Base-by-base conservation (phyloP, 306 rosid species). In the Malus asiatica region DNA sequence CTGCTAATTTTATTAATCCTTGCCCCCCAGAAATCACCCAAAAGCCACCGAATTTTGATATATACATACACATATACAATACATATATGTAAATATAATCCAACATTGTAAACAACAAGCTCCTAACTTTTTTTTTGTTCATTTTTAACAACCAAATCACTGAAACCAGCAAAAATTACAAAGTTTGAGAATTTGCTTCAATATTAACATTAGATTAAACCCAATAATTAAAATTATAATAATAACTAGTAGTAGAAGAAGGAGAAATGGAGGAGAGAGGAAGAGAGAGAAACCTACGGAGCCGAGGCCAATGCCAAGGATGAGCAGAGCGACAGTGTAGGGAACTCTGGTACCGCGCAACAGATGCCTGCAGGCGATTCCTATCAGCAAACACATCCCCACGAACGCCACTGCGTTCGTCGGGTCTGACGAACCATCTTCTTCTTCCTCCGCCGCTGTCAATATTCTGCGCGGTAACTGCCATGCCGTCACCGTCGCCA, bases 331-430 rank as follows among this genome's bases (percentile, higher is more conserved):
- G 59, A 82, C 91, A 0, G 98, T 90, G 33, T 95, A 95, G 48
- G 98, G 97, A 5, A 95, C 93, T 84, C 88, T 82, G 35, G 98
- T 92, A 19, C 98, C 98, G n/a, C 88, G 96, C 77, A 95, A 76
- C 33, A 92, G 71, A 53, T 95, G 97, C 81, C 97, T 89, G 52
- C 80, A 86, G 11, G 89, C 96, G 48, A 95, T 90, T 48, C 97
- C 98, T 2, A 92, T 77, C 75, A 87, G 91, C 81, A 95, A 58
- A 71, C 85, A 72, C n/a, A 95, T 10, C 19, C 97, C 97, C 5
- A 95, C 70, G 83, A 95, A 92, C 38, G 90, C 75, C 2, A 90
- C 96, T 0, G 96, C 86, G 80, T 92, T 91, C 12, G 93, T 52
- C 10, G 96, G 94, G 64, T 66, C 82, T n/a, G 76, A 66, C 20